These are phyloP conservation scores for Suhomyces kunorum DNA, from an alignment of 1,139 yeast species.

Conservation along the genomic window DNA sequence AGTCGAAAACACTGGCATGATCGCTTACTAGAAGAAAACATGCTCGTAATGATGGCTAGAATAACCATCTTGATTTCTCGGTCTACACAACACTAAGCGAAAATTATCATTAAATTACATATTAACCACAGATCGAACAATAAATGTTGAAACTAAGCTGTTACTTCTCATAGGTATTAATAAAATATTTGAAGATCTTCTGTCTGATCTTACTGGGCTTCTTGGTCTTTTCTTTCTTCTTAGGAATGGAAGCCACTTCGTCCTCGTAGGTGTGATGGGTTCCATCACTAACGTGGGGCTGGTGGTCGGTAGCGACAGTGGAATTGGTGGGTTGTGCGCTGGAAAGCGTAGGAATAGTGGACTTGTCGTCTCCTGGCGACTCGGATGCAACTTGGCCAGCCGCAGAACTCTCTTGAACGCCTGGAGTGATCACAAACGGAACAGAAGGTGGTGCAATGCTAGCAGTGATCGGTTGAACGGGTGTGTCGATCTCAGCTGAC, in stretches of 20 bases:
- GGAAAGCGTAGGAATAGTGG: constrained; percentile 15
- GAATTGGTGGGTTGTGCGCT: constrained; percentile 17
- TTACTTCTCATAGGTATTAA: constrained; percentile 30
- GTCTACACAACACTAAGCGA: not conserved
- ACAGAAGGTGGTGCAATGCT: not conserved
- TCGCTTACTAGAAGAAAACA: not conserved
- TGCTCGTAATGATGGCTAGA: not conserved
- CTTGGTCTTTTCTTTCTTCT: constrained; percentile 11
- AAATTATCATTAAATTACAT: not conserved
- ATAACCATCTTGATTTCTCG: not conserved
- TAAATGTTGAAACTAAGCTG: not conserved
- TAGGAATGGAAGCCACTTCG: constrained; percentile 6
- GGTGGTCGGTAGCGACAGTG: constrained; percentile 17
- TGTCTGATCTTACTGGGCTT: constrained; percentile 31
- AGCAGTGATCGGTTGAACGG: not conserved
- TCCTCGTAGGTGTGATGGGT: constrained; percentile 2
- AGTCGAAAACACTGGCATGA: not conserved
- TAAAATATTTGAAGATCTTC: constrained; percentile 38
- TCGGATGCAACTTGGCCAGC: constrained; percentile 1
- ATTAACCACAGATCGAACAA: constrained; percentile 5
- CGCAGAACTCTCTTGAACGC: not conserved
- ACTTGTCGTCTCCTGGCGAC: constrained; percentile 14
- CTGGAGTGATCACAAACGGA: not conserved
- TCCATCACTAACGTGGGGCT: constrained; percentile 5
- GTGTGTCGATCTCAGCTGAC: not conserved